Percentiles rank a stretch among this genome's conserved stretches.
phyloP scores from a whole-genome alignment of 1,284 basidiomycete species.

The Phellopilus nigrolimitatus region DNA sequence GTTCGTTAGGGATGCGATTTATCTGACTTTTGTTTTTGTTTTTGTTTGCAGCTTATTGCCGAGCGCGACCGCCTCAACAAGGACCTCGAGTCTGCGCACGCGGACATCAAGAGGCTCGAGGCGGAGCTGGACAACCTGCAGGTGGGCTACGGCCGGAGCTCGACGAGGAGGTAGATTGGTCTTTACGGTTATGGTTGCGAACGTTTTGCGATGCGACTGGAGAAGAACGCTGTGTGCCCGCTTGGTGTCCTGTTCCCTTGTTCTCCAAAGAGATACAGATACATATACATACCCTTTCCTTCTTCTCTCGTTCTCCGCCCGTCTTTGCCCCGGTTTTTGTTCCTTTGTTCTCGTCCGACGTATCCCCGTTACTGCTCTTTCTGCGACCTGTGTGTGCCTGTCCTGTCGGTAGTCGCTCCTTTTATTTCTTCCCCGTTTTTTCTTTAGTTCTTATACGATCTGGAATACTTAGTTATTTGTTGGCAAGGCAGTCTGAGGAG shows the following conservation, averaged over 20 bases:
- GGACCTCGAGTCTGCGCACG: slow-evolving; percentile 89
- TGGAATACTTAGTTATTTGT: slow-evolving; percentile 6
- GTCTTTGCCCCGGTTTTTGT: background rate
- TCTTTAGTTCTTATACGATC: slow-evolving; percentile 3
- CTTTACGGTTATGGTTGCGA: too few species aligned
- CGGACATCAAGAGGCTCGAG: slow-evolving; percentile 87
- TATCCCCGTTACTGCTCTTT: background rate
- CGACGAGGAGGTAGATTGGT: slow-evolving; percentile 55
- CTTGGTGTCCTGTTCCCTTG: background rate
- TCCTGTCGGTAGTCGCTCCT: slow-evolving; percentile 6
- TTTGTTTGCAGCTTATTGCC: slow-evolving; percentile 72
- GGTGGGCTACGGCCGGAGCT: slow-evolving; percentile 77
- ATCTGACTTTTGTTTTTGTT: background rate
- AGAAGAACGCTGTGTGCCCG: background rate
- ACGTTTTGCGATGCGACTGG: background rate
- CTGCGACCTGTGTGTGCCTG: background rate
- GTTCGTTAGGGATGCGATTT: slow-evolving; percentile 12
- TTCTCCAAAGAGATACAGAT: slow-evolving; percentile 5
- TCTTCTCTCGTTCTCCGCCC: background rate
- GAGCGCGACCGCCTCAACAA: slow-evolving; percentile 97
- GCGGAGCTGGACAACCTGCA: slow-evolving; percentile 86
- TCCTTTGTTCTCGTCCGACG: background rate
- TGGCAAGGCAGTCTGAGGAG: background rate
- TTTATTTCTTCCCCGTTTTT: background rate
- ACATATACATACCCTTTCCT: too few species aligned